phyloP scores from a whole-genome alignment of 106 monocot species.

The Dioscorea dumetorum region DNA sequence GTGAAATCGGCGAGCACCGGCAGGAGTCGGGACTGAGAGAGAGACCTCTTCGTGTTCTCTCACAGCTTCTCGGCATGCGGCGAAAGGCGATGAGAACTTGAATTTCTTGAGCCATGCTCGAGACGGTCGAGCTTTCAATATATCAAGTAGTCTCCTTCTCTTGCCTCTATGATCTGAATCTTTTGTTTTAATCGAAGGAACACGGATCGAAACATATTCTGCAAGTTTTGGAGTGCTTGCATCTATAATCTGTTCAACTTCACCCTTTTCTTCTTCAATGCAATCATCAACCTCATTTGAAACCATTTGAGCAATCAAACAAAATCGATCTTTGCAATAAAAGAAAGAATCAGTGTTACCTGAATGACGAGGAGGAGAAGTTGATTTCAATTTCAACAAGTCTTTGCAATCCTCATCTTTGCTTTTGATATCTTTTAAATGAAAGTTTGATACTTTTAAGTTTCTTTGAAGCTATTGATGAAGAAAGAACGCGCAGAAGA shows the following conservation, averaged over 20 bases:
- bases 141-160: conserved; percentile 9
- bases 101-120: conserved; percentile 13
- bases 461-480: too few relatives aligned
- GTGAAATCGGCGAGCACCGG: not conserved
- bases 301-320: not conserved
- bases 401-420: too few relatives aligned
- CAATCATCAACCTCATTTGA: not conserved
- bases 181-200: not conserved
- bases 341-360: too few relatives aligned
- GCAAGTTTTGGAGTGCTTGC: not conserved
- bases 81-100: conserved; percentile 7
- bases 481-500: too few relatives aligned
- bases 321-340: too few relatives aligned
- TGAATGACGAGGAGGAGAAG: too few relatives aligned
- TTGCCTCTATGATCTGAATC: not conserved
- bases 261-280: not conserved
- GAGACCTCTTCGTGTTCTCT: conserved; percentile 27
- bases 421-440: too few relatives aligned
- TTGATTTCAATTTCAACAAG: too few relatives aligned
- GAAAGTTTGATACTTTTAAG: too few relatives aligned
- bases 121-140: conserved; percentile 13
- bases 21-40: conserved; percentile 11
- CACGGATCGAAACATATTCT: not conserved
- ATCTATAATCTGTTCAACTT: not conserved
- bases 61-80: not conserved